Evolutionary conservation across 129 eudicot genomes (phyloP), one percentile per base, ranked within the genome.

Genomic region (Flaveria trinervia): DNA sequence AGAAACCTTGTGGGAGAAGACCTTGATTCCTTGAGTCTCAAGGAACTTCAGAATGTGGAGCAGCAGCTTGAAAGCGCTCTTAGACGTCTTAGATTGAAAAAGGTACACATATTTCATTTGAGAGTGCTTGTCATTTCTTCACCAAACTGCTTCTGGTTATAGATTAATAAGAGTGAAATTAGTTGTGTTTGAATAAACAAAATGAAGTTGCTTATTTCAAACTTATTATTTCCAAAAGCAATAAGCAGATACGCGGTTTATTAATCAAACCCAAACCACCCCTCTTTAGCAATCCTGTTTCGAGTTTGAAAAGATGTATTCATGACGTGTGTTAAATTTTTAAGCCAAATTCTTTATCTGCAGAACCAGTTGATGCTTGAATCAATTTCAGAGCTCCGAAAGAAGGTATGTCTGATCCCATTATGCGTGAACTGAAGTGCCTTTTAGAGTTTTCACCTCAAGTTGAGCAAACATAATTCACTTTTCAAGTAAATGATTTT

Each of bases 1-100:
- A 93, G 98, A 89, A 89, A 93, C 79, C 79, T 85, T 18, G 80
- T 79, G 85, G 97, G 98, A 83, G 97, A 93, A 70, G 98, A 93
- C 9, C 74, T 93, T 25, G 91, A 89, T 49, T 59, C 80, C 55
- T 71, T 90, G 78, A 83, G 80, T 79, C 75, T 93, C 54, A 93
- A 86, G 67, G 97, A 93, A 81, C 96, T 90, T 84, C 97, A 90
- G 75, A 89, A 77, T 72, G 80, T 89, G 83, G 97, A 90, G 83
- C 97, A 87, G 51, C 97, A 93, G 72, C 88, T 93, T 73, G 97
- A 88, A 67, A 75, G 74, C 2, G 86, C 93, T 67, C 90, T 93
- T 55, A 87, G 90, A 64, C 96, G 87, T 75, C 80, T 90, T 77
- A 81, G 93, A 41, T 82, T 87, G 23, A 86, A 82, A 83, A 93